Evolutionary conservation across 2,329 filamentous ascomycete species (phyloP).

Genomic region (Pseudocercospora eumusae): DNA sequence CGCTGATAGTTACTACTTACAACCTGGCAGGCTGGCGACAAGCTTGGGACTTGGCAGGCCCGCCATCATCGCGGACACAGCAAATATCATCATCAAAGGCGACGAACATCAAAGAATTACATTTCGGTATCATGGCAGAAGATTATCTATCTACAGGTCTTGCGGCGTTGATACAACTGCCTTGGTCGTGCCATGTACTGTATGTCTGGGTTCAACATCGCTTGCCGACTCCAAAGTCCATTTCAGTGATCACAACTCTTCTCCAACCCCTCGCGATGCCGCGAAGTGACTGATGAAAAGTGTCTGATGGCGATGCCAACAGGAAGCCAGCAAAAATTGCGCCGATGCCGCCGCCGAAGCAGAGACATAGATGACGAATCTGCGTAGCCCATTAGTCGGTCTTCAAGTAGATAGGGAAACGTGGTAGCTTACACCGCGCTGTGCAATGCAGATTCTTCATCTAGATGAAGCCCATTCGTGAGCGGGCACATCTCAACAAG

Average conservation of each 20-base stretch:
- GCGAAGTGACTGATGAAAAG: conserved; percentile 16
- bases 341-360: conserved; percentile 11
- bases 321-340: conserved; percentile 20
- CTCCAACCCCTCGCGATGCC: conserved; percentile 9
- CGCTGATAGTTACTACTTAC: no score
- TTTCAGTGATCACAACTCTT: conserved; percentile 4
- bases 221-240: neutral
- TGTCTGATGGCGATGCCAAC: neutral
- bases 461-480: conserved; percentile 2
- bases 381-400: no score
- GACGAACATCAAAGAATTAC: neutral
- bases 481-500: conserved; percentile 4
- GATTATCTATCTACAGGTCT: neutral
- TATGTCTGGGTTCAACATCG: neutral
- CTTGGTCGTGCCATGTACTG: neutral
- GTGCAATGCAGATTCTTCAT: conserved; percentile 14
- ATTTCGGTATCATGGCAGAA: neutral
- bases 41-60: conserved; percentile 4
- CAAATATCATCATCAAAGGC: neutral
- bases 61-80: neutral
- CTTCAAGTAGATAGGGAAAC: no score
- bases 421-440: neutral
- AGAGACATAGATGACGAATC: neutral
- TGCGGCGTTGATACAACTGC: neutral
- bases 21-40: conserved; percentile 4